Conservation (phyloP, 2,329 filamentous ascomycete genomes). For the Microdochium trichocladiopsis region DNA sequence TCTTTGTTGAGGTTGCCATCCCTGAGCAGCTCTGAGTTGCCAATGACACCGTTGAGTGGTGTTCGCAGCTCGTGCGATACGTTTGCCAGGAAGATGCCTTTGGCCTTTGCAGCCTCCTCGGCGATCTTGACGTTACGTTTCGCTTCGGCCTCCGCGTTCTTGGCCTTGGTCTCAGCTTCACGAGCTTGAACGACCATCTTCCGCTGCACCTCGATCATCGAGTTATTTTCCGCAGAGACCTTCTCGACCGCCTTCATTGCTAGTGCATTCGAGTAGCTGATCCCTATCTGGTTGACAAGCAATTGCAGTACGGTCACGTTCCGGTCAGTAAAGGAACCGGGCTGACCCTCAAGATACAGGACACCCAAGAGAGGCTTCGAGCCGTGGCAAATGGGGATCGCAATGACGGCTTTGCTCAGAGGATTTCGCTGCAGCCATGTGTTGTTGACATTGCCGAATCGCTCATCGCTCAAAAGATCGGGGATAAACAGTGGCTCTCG, state of each 20-base stretch:
- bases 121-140: constrained; percentile 74
- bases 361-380: constrained; percentile 64
- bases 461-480: constrained; percentile 67
- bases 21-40: constrained; percentile 76
- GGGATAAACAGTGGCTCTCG: constrained; percentile 68
- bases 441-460: constrained; percentile 69
- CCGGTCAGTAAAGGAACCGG: constrained; percentile 70
- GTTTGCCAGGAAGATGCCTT: constrained; percentile 73
- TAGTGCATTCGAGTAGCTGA: constrained; percentile 62
- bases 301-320: constrained; percentile 61
- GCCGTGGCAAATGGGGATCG: constrained; percentile 72
- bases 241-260: constrained; percentile 67
- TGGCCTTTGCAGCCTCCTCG: constrained; percentile 76
- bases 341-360: constrained; percentile 68
- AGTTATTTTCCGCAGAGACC: constrained; percentile 69
- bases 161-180: constrained; percentile 69
- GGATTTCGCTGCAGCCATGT: constrained; percentile 63
- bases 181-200: constrained; percentile 64
- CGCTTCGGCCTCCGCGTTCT: constrained; percentile 68
- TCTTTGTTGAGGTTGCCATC: constrained; percentile 70
- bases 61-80: constrained; percentile 78
- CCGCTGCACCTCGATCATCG: constrained; percentile 73
- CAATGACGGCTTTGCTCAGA: constrained; percentile 66
- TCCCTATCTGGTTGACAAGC: constrained; percentile 72
- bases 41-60: constrained; percentile 81